phyloP scores from a whole-genome alignment of 345 rosid species.

The Capsella bursapastoris region DNA sequence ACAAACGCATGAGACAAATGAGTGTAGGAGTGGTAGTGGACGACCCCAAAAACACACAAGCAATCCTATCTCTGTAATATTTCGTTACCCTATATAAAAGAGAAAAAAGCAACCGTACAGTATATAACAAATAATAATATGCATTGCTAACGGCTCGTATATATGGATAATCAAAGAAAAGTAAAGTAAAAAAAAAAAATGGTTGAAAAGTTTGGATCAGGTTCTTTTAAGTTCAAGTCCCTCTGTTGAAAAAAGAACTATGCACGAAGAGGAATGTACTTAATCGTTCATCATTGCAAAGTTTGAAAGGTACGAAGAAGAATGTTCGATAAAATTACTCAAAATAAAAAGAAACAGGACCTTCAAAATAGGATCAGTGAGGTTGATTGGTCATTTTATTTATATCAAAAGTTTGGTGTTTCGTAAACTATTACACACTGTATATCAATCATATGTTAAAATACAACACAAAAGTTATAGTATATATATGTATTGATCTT shows the following conservation, averaged over 20 bases:
- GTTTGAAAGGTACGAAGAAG: too few species aligned
- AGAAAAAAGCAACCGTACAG: conserved; percentile 1
- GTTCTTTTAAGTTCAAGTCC: background rate
- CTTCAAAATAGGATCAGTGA: background rate
- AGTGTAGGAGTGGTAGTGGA: conserved; percentile 32
- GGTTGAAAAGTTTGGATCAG: background rate
- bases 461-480: background rate
- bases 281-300: background rate
- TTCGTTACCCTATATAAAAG: conserved; percentile 1
- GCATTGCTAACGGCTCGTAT: background rate
- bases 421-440: background rate
- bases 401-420: background rate
- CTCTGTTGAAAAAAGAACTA: background rate
- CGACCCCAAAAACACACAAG: conserved; percentile 24
- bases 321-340: background rate
- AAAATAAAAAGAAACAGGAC: background rate
- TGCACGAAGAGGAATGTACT: background rate
- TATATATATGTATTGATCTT: conserved; percentile 8
- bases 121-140: background rate
- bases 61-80: conserved; percentile 14
- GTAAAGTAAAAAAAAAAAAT: too few species aligned
- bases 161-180: background rate
- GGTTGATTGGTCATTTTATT: background rate
- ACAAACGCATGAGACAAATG: conserved; percentile 36
- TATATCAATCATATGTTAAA: background rate